These are phyloP conservation scores for Bodo saltans DNA, from an alignment of 78 protist genomes.

Conservation along the genomic window DNA sequence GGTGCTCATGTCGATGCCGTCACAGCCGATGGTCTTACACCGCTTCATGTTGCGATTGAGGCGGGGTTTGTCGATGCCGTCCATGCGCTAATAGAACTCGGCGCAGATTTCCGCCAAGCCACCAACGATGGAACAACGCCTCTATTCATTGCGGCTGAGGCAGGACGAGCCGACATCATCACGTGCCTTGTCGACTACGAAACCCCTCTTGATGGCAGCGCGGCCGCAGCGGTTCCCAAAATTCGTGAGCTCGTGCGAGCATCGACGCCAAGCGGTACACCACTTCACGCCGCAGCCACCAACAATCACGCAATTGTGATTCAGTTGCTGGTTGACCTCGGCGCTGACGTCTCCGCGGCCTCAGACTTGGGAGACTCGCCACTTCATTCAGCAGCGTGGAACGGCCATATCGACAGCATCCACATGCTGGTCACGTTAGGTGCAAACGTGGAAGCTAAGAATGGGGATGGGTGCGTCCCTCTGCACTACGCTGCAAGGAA, in stretches of 20 bases:
- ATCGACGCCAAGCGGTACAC: too few species aligned
- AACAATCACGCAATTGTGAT: not conserved
- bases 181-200: too few species aligned
- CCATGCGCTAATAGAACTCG: not conserved
- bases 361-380: not conserved
- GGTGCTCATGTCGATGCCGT: not conserved
- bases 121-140: too few species aligned
- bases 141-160: too few species aligned
- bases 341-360: not conserved
- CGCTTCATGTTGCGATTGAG: not conserved
- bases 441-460: not conserved
- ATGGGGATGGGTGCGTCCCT: not conserved
- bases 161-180: too few species aligned
- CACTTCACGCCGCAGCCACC: not conserved
- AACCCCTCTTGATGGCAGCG: too few species aligned
- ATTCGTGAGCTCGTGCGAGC: not conserved
- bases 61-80: not conserved
- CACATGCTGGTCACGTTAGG: not conserved
- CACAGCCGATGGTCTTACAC: not conserved
- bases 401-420: not conserved
- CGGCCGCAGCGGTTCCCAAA: too few species aligned
- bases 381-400: not conserved
- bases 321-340: not conserved
- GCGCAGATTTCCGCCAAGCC: too few species aligned
- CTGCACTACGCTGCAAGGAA: not conserved